Evolutionary conservation across 768 basidiomycete genomes (phyloP), one percentile per base, ranked within the genome.

Genomic region (Tephrocybe sp.): DNA sequence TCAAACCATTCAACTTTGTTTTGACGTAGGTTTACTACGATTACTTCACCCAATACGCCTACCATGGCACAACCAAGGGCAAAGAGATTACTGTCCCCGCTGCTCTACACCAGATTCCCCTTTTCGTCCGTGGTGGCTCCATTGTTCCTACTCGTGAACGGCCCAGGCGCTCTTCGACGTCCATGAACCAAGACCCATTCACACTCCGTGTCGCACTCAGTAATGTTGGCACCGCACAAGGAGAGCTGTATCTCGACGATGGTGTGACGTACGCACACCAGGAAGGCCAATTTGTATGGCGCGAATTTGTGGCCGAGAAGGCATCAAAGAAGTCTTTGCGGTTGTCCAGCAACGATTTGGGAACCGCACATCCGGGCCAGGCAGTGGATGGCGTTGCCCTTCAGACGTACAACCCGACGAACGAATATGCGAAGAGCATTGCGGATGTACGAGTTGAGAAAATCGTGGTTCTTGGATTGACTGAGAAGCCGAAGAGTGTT

Each of bases 181-280:
- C 95, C 36, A 96, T 97, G 89, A 89, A 85, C 72, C 69, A 75
- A 47, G 97, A 99, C 64, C 97, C 96, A 0, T 92, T 95, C 75
- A 98, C 94, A 0, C 79, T 98, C 34, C 84, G 87, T 49, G 78
- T 96, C 19, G 91, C 93, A 0, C 73, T 96, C 16, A 79, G 79
- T 68, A 80, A 82, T 41, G 62, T 72, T 1, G 71, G 73, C 22
- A 62, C 56, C 26, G 95, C 95, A 0, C 65, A 62, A 1, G 97
- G 97, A 33, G 90, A 95, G 62, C 76, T 99, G 33, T 99, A 98
- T 69, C 80, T 96, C 49, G 97, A 99, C 65, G 97, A 98, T 59
- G 97, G 97, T 12, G 87, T 87, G 45, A 81, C 87, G 0, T 98
- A 84, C 67, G 71, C 76, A 4, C 85, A 94, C 68, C 71, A 79